A percentile compares a stretch with the other conserved stretches of the same genome.
phyloP scores from a whole-genome alignment of 2,329 filamentous ascomycete genomes.

The Xylaria sp. region DNA sequence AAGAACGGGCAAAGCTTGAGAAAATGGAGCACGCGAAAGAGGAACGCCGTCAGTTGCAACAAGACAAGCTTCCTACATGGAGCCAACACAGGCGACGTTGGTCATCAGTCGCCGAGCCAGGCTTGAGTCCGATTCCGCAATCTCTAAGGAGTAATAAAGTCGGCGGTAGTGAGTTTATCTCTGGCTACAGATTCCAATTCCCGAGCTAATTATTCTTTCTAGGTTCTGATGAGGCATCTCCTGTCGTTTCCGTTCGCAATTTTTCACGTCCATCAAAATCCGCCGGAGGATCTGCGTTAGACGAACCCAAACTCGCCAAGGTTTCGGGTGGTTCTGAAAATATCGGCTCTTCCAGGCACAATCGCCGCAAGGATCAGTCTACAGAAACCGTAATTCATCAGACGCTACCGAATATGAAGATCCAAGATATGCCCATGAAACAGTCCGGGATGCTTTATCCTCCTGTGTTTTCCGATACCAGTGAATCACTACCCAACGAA shows the following conservation, averaged over 20 bases:
- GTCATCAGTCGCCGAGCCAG: slow-evolving; percentile 58
- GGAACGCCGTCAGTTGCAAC: slow-evolving; percentile 40
- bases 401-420: slow-evolving; percentile 14
- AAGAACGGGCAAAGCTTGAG: slow-evolving; percentile 50
- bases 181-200: neutral
- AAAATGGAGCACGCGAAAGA: slow-evolving; percentile 51
- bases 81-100: slow-evolving; percentile 53
- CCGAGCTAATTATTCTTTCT: slow-evolving; percentile 17
- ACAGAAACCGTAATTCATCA: slow-evolving; percentile 41
- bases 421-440: neutral
- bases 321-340: slow-evolving; percentile 18
- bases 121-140: slow-evolving; percentile 56
- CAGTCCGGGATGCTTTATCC: slow-evolving; percentile 17
- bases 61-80: slow-evolving; percentile 51
- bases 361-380: slow-evolving; percentile 26
- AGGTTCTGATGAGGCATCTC: slow-evolving; percentile 26
- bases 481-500: slow-evolving; percentile 15
- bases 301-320: slow-evolving; percentile 10
- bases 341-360: slow-evolving; percentile 11
- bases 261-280: slow-evolving; percentile 32
- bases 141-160: slow-evolving; percentile 42
- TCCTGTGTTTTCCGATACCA: neutral
- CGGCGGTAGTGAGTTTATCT: slow-evolving; percentile 30
- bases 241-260: slow-evolving; percentile 22
- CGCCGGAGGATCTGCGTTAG: neutral